These are phyloP conservation scores for Triglochin maritima DNA, from an alignment of 106 monocot species.

Conservation along the genomic window DNA sequence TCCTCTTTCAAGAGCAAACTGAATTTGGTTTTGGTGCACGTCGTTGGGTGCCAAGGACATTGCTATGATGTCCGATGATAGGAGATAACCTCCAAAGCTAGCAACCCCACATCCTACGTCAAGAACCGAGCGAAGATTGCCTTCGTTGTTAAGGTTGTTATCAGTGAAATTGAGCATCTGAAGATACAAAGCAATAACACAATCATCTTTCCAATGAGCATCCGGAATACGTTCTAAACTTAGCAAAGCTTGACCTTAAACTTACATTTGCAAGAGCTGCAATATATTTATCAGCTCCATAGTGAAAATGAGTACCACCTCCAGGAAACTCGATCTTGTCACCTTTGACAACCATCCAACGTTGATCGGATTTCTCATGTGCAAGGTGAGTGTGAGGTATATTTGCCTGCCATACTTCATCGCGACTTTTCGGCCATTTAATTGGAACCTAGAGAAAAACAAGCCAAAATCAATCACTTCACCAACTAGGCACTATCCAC, in stretches of 20 bases:
- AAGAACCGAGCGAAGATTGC: constrained; percentile 62
- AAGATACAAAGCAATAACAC: constrained; percentile 8
- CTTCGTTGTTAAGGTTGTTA: constrained; percentile 63
- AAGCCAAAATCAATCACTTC: too few relatives aligned
- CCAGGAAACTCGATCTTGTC: constrained; percentile 85
- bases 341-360: constrained; percentile 90
- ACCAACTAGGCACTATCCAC: too few relatives aligned
- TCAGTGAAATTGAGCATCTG: constrained; percentile 86
- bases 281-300: constrained; percentile 88
- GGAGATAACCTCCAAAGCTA: constrained; percentile 87
- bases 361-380: constrained; percentile 84
- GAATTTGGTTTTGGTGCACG: constrained; percentile 96
- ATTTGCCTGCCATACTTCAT: constrained; percentile 85
- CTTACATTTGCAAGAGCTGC: constrained; percentile 65
- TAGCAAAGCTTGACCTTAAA: background rate
- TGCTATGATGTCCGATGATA: constrained; percentile 66
- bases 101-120: constrained; percentile 95
- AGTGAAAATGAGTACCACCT: constrained; percentile 86
- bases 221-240: too few relatives aligned
- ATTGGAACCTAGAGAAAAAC: constrained; percentile 54
- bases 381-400: constrained; percentile 91
- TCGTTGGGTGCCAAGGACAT: constrained; percentile 95
- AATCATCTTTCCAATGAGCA: background rate
- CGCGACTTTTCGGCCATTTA: constrained; percentile 83
- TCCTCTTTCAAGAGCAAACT: constrained; percentile 90